These are phyloP conservation scores for Luvunga scandens DNA, from an alignment of 345 rosid species.

Conservation along the genomic window DNA sequence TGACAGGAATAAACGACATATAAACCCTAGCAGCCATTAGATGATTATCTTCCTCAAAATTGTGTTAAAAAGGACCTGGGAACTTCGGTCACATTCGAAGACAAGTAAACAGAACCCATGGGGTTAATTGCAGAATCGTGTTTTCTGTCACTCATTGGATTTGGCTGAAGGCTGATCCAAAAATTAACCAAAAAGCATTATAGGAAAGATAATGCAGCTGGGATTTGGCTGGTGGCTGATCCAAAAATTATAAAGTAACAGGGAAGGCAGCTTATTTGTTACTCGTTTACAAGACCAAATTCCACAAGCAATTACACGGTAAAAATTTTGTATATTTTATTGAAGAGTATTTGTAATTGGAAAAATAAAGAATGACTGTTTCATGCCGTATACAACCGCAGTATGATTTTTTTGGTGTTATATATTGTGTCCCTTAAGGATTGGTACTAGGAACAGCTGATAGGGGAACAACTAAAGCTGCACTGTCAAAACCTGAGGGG, in stretches of 20 bases:
- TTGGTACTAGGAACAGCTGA: background rate
- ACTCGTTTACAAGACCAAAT: background rate
- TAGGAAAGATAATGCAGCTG: background rate
- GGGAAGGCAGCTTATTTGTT: background rate
- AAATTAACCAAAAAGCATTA: background rate
- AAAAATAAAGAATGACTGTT: constrained; percentile 3
- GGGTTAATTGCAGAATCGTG: background rate
- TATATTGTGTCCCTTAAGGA: constrained; percentile 8
- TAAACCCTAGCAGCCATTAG: background rate
- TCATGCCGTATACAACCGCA: background rate
- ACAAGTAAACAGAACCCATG: background rate
- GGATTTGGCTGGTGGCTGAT: background rate
- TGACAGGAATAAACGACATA: background rate
- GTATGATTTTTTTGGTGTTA: constrained; percentile 3
- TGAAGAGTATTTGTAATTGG: background rate
- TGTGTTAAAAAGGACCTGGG: background rate
- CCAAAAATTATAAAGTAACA: background rate
- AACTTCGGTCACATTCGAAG: background rate
- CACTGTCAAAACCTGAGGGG: background rate
- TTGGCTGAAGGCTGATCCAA: background rate
- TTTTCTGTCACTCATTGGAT: background rate
- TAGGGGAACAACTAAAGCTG: constrained; percentile 2
- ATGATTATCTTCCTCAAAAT: background rate
- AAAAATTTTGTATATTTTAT: background rate
- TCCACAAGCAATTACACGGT: background rate